Evolutionary conservation across 495 filamentous ascomycete genomes (phyloP), one percentile per base, ranked within the genome.

Genomic region (Umbilicaria muhlenbergii): DNA sequence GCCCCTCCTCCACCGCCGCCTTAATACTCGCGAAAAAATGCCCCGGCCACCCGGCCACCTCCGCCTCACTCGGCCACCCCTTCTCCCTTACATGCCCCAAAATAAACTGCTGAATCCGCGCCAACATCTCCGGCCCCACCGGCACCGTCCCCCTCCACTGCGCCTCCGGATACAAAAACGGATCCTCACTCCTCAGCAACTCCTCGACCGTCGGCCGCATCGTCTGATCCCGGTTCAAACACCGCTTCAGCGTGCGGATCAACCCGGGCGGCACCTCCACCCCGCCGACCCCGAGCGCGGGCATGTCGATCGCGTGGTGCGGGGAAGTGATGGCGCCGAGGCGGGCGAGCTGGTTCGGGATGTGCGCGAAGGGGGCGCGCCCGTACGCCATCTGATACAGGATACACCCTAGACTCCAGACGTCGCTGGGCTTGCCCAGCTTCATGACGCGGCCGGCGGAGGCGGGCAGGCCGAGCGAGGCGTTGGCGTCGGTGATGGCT

Each of bases 301-400:
- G 86, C 57, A 86, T 96, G 36, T 86, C 79, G 59, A 98, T 91
- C 31, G 68, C 63, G 57, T 93, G 77, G 34, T 75, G 71, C 41
- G 80, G 89, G 55, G 95, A 88, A 39, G 88, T 86, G 58, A 98
- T 98, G 13, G 88, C 86, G 65, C 77, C 65, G 46, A 82, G 72
- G 11, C 67, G 65, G 46, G 65, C 77, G 65, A 87, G 81, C 57
- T 82, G 83, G 62, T 86, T 84, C 12, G 74, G 65, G 49, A 98
- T 92, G 55, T 94, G 86, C 10, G 83, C 86, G 52, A 98, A 98
- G 3, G 91, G 91, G 7, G 86, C 83, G 28, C 79, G 73, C 36
- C 89, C 89, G 58, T 96, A 96, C 0, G 86, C 81, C 86, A 98
- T 93, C 61, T 96, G 91, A 61, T 92, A 96, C 18, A 98, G 63